A percentile compares a stretch with the other conserved stretches of the same genome.
Conservation (phyloP, 495 filamentous ascomycete genomes). For the Penicillium waksmanii region DNA sequence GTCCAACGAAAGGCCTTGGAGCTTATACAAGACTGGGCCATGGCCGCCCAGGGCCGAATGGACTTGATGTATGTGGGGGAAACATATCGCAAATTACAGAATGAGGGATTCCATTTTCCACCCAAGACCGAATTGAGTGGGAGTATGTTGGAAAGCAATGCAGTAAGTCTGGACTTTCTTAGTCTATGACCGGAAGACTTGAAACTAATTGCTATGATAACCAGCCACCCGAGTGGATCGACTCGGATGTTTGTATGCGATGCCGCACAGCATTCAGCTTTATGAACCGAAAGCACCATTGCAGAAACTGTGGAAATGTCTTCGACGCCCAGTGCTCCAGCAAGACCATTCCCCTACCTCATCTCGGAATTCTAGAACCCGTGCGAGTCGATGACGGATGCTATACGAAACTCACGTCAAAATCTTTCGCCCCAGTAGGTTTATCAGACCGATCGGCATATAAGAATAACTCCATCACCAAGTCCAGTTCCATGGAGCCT, state of each 20-base stretch:
- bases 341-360: constrained; percentile 86
- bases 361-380: constrained; percentile 87
- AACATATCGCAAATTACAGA: constrained; percentile 78
- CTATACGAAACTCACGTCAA: constrained; percentile 85
- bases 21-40: constrained; percentile 91
- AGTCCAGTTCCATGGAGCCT: constrained; percentile 77
- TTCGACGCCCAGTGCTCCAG: constrained; percentile 92
- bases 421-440: constrained; percentile 47
- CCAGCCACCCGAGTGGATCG: constrained; percentile 95
- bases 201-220: constrained; percentile 19
- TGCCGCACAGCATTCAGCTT: constrained; percentile 95
- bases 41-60: constrained; percentile 82
- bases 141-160: constrained; percentile 95
- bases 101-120: constrained; percentile 87
- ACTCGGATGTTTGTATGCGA: constrained; percentile 98
- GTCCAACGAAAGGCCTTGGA: constrained; percentile 90
- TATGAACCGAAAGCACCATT: constrained; percentile 97
- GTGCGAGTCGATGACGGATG: constrained; percentile 98
- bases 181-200: neutral
- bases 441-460: constrained; percentile 50
- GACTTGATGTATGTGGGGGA: constrained; percentile 86
- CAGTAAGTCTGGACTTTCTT: constrained; percentile 58
- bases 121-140: constrained; percentile 84
- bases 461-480: constrained; percentile 57
- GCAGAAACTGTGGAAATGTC: constrained; percentile 94